Evolutionary conservation across 2,329 filamentous ascomycete species (phyloP), one percentile per base, ranked within the genome.

Genomic region (Colletotrichum orbiculare): DNA sequence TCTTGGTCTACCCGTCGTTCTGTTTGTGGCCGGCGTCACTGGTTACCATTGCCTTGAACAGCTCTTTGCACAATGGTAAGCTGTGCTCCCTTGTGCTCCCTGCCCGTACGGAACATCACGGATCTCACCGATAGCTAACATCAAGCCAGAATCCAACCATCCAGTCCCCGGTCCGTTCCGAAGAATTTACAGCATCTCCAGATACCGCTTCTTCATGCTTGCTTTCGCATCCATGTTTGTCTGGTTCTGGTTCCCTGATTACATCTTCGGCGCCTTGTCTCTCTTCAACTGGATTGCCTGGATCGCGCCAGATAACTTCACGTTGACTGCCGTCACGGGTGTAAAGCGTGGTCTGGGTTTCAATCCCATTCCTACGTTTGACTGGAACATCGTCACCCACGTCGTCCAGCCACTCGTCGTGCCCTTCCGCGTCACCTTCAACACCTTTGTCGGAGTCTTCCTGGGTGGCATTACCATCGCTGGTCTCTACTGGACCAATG

Each of bases 181-280:
- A 34, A 71, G 59, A 49, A 68, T 72, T 48, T 77, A 75, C 72
- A 73, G 69, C 56, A 72, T 82, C 53, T 75, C 76, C 3, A 76
- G 78, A 1, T 73, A 78, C 35, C 76, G 72, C 11, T 82, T 85
- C 69, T 85, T 85, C 68, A 54, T 77, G 34, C 60, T 77, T 4
- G 72, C 75, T 5, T 82, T 82, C 34, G 69, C 59, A 1, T 74
- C 73, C 65, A 84, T 84, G 78, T 85, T 85, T 54, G 59, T 82
- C 4, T 86, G 79, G 70, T 85, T 82, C 67, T 85, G 81, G 81
- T 75, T 87, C 46, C 84, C 83, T 0, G 78, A 81, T 64, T 83
- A 79, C 60, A 71, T 86, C 11, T 85, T 85, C 69, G 72, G 74
- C n/a, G 79, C 76, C 2, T 68, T 85, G 5, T 77, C 75, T 2